These are phyloP conservation scores for Phlebiopsis gigantea DNA, from an alignment of 768 basidiomycete genomes.

Conservation along the genomic window DNA sequence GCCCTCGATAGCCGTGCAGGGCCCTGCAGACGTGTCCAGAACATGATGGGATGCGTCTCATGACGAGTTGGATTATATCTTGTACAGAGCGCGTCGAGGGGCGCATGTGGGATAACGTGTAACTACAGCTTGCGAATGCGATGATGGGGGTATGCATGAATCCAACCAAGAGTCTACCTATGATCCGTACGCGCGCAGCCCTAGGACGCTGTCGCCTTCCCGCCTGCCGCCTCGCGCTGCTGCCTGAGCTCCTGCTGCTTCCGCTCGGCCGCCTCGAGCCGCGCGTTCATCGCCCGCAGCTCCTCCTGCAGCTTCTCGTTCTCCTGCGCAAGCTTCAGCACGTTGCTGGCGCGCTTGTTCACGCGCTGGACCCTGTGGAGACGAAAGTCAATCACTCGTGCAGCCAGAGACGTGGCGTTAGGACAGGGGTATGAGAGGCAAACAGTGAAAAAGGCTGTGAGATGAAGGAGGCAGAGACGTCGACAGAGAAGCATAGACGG, in stretches of 20 bases:
- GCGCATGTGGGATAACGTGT: constrained; percentile 3
- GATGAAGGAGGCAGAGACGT: background rate
- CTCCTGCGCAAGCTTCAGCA: constrained; percentile 71
- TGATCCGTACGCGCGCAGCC: background rate
- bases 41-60: constrained; percentile 4
- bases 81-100: constrained; percentile 6
- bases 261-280: constrained; percentile 71
- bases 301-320: constrained; percentile 75
- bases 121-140: constrained; percentile 6
- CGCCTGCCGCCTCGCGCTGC: constrained; percentile 28
- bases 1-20: no score
- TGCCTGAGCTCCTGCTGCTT: constrained; percentile 43
- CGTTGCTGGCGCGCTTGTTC: constrained; percentile 73
- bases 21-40: background rate
- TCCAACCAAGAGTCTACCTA: constrained; percentile 7
- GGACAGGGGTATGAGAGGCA: constrained; percentile 4
- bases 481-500: background rate
- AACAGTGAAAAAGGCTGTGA: background rate
- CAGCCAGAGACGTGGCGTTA: background rate
- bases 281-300: constrained; percentile 67
- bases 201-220: background rate
- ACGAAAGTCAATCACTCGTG: constrained; percentile 2
- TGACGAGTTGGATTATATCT: constrained; percentile 5
- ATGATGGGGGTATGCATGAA: constrained; percentile 9
- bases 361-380: constrained; percentile 26